These are phyloP conservation scores for Teunomyces panamensis DNA, from an alignment of 805 yeast species.

Conservation along the genomic window DNA sequence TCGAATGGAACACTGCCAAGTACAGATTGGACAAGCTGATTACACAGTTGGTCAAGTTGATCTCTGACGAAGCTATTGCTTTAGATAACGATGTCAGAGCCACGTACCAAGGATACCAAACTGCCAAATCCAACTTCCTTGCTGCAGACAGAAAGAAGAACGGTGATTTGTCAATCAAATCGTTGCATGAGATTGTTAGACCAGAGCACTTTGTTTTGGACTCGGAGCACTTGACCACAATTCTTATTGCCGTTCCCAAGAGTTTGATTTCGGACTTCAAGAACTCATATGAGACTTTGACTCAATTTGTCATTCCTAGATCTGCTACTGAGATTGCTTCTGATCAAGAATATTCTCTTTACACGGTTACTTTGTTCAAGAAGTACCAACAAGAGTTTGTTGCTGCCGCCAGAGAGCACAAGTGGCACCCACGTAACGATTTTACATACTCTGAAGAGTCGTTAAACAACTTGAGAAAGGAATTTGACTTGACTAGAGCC, in stretches of 20 bases:
- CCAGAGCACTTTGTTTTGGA: slow-evolving; percentile 79
- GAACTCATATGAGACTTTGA: slow-evolving; percentile 68
- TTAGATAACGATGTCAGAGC: slow-evolving; percentile 82
- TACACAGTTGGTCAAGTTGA: slow-evolving; percentile 64
- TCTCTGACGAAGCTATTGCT: slow-evolving; percentile 74
- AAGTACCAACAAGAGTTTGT: slow-evolving; percentile 71
- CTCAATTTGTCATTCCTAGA: slow-evolving; percentile 87
- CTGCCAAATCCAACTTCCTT: slow-evolving; percentile 76
- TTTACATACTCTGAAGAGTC: slow-evolving; percentile 79
- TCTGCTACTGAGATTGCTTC: slow-evolving; percentile 66
- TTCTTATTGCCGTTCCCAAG: slow-evolving; percentile 87
- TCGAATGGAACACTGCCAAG: slow-evolving; percentile 86
- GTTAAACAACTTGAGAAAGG: slow-evolving; percentile 70
- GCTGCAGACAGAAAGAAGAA: slow-evolving; percentile 91
- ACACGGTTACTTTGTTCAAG: slow-evolving; percentile 79
- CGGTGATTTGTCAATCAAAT: slow-evolving; percentile 89
- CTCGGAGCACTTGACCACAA: slow-evolving; percentile 82
- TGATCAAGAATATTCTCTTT: slow-evolving; percentile 74
- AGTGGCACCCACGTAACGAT: slow-evolving; percentile 86
- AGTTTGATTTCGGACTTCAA: slow-evolving; percentile 57
- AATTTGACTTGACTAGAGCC: slow-evolving; percentile 71
- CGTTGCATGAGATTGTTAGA: slow-evolving; percentile 83
- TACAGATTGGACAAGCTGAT: slow-evolving; percentile 83
- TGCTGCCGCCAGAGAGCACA: slow-evolving; percentile 71
- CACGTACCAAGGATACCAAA: slow-evolving; percentile 71